phyloP scores from a whole-genome alignment of 148 eudicot genomes.

The Nepenthes gracilis region DNA sequence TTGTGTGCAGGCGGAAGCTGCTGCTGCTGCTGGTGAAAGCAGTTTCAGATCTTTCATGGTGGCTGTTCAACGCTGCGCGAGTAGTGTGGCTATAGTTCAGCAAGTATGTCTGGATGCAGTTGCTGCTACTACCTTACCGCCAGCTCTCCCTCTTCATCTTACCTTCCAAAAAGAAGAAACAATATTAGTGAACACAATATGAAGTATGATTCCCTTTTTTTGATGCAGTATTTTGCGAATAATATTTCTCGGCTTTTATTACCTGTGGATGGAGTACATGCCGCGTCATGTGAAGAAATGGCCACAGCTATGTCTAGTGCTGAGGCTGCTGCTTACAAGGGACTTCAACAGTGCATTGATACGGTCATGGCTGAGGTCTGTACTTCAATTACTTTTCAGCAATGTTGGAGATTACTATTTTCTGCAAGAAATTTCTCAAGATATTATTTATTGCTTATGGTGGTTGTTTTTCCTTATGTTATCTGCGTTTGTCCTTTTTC shows the following conservation, averaged over 20 bases:
- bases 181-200: too few relatives aligned
- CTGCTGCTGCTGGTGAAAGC: constrained; percentile 99
- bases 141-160: too few relatives aligned
- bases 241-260: constrained; percentile 80
- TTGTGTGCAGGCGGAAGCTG: constrained; percentile 82
- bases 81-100: constrained; percentile 96
- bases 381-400: constrained; percentile 4
- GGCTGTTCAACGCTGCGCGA: constrained; percentile 94
- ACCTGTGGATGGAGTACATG: constrained; percentile 95
- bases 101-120: constrained; percentile 48
- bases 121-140: not conserved
- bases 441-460: too few relatives aligned
- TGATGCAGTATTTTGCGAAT: constrained; percentile 75
- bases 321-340: constrained; percentile 88
- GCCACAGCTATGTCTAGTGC: constrained; percentile 91
- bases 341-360: constrained; percentile 96
- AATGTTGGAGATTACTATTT: not conserved
- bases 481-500: not conserved
- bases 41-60: constrained; percentile 98
- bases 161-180: too few relatives aligned
- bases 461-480: too few relatives aligned
- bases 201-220: not conserved
- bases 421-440: constrained; percentile 1
- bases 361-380: constrained; percentile 99
- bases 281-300: constrained; percentile 97